A percentile compares a stretch with the other conserved stretches of the same genome.
Conservation (phyloP, 2,329 filamentous ascomycete genomes). For the Monilinia laxa region DNA sequence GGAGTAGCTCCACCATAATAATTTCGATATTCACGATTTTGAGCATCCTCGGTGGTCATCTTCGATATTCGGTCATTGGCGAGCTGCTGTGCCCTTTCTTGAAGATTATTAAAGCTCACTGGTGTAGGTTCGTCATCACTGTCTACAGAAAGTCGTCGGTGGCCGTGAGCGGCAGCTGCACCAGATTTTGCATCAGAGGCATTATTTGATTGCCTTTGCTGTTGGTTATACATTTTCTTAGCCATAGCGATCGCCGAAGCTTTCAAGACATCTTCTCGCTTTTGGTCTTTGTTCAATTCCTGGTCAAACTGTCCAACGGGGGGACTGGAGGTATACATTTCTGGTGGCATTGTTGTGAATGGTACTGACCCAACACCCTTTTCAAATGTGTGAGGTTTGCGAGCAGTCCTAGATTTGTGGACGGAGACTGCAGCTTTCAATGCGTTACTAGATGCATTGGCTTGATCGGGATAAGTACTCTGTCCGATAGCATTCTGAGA, state of each 20-base stretch:
- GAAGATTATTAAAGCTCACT: constrained; percentile 61
- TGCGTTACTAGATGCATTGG: constrained; percentile 63
- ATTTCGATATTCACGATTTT: constrained; percentile 64
- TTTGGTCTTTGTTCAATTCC: constrained; percentile 69
- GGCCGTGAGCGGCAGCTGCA: constrained; percentile 39
- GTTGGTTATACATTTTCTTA: constrained; percentile 74
- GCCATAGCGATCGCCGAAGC: constrained; percentile 89
- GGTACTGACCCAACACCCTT: constrained; percentile 60
- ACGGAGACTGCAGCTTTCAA: constrained; percentile 71
- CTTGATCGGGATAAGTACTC: constrained; percentile 54
- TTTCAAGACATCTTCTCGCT: constrained; percentile 68
- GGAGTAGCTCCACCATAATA: constrained; percentile 62
- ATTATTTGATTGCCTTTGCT: constrained; percentile 54
- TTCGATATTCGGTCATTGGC: constrained; percentile 81
- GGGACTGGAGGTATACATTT: constrained; percentile 77
- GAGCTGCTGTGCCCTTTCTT: constrained; percentile 83
- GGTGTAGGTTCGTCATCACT: constrained; percentile 47
- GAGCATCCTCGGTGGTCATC: constrained; percentile 68
- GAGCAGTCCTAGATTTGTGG: constrained; percentile 25
- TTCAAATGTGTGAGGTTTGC: constrained; percentile 41
- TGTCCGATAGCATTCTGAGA: constrained; percentile 37
- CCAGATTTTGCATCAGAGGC: constrained; percentile 37
- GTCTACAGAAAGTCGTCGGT: constrained; percentile 39
- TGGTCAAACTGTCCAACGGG: constrained; percentile 53
- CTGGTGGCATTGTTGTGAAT: constrained; percentile 64